Evolutionary conservation across 345 rosid genomes (phyloP), one percentile per base, ranked within the genome.

Genomic region (Populus davidiana): DNA sequence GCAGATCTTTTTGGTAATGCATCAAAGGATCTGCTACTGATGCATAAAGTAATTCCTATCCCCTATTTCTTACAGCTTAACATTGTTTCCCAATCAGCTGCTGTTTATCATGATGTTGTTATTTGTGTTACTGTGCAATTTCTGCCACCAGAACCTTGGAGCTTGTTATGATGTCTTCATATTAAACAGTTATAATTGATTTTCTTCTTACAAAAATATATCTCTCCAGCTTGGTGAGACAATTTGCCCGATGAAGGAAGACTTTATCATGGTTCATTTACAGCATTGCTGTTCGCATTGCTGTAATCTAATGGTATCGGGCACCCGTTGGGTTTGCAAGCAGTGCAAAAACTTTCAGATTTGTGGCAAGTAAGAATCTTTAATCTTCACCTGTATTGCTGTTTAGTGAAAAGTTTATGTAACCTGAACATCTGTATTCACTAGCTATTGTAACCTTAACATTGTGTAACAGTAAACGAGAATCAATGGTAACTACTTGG

Each of bases 191-290:
- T 25, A 39, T 67, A 21, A 31, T 50, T 56, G 10, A 66, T 35
- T 6, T 84, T 75, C 23, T 61, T 54, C 71, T 39, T 23, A 66
- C 20, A 29, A 36, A 38, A 13, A 52, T 33, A 31, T 52, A 61
- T 62, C 23, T n/a, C 71, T 82, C 20, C 91, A 96, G 99, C 98
- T 96, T 86, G 99, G 99, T 63, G 99, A 96, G 90, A 92, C 95
- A 71, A 96, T 96, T 78, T 82, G 87, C 82, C 98, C 99, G 2
- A 94, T 94, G 98, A 96, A 94, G 91, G 99, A 96, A 83, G 99
- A 96, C 80, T 96, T 96, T 86, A 96, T 96, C 81, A 94, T 96
- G 98, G 99, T 96, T 72, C 99, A 96, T 85, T 87, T 96, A 83
- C 99, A 96, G 88, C 92, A 87, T 86, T 85, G 91, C 67, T 96